Evolutionary conservation across 306 rosid genomes (phyloP).

Genomic region (Acacia acuminata): DNA sequence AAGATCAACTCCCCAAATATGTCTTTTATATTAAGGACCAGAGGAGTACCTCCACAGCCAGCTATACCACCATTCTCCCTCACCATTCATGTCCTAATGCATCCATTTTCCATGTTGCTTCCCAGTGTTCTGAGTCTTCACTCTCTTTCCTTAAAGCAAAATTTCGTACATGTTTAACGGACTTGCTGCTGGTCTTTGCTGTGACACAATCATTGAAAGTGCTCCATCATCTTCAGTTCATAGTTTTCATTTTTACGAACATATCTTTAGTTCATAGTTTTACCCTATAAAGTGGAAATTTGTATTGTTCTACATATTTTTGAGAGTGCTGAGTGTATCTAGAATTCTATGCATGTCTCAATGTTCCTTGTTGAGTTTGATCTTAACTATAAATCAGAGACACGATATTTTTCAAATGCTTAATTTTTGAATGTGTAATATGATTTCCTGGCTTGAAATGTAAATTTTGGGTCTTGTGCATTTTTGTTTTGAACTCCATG

Average conservation of each 20-base stretch:
- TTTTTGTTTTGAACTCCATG: background rate
- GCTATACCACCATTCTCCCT: background rate
- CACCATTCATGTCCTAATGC: background rate
- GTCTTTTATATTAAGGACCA: too few species aligned
- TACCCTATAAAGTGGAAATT: background rate
- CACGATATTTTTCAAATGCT: background rate
- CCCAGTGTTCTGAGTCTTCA: background rate
- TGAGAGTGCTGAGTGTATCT: background rate
- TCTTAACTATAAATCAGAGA: background rate
- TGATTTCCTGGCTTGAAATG: background rate
- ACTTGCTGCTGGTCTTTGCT: background rate
- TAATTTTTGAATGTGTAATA: background rate
- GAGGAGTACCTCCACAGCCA: background rate
- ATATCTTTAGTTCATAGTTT: slow-evolving; percentile 18
- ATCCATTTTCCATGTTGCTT: background rate
- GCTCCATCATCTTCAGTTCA: slow-evolving; percentile 19
- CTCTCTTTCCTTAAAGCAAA: background rate
- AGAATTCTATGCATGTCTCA: slow-evolving; percentile 1
- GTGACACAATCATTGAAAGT: background rate
- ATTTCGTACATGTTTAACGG: background rate
- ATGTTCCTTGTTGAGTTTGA: background rate
- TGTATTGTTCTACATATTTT: background rate
- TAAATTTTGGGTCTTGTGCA: background rate
- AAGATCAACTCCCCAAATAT: too few species aligned
- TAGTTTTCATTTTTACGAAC: background rate